A percentile compares a stretch with the other conserved stretches of the same genome.
Evolutionary conservation across 495 filamentous ascomycete species (phyloP).

Genomic region (Trichoderma erinaceum): DNA sequence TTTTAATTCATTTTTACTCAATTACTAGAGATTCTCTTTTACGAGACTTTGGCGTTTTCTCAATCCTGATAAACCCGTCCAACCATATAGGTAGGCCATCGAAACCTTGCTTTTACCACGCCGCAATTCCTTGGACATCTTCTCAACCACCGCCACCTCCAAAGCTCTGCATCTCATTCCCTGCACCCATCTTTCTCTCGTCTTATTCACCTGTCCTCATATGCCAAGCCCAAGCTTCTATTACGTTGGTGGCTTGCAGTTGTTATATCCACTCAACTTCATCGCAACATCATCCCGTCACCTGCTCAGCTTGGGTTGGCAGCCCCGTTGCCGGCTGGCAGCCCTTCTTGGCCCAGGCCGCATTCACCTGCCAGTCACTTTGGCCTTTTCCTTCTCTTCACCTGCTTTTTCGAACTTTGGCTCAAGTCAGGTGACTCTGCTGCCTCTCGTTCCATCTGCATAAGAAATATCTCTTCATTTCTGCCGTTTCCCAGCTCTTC

Average conservation of each 20-base stretch:
- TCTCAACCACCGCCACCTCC: too few species aligned
- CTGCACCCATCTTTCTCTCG: too few species aligned
- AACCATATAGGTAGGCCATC: too few species aligned
- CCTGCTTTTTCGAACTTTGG: background rate
- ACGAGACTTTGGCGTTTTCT: too few species aligned
- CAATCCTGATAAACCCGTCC: too few species aligned
- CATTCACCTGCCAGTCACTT: slow-evolving; percentile 1
- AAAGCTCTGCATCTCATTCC: too few species aligned
- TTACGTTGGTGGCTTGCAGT: background rate
- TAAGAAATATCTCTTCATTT: slow-evolving; percentile 26
- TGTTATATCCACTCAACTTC: background rate
- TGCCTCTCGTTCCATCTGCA: slow-evolving; percentile 9
- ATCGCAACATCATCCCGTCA: background rate
- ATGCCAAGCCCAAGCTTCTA: background rate
- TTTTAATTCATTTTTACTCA: too few species aligned
- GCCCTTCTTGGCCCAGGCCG: background rate
- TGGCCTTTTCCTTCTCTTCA: background rate
- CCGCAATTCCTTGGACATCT: too few species aligned
- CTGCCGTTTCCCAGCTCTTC: background rate
- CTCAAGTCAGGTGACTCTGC: background rate
- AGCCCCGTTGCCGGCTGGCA: background rate
- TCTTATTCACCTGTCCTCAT: too few species aligned
- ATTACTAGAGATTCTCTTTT: too few species aligned
- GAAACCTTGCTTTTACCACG: too few species aligned
- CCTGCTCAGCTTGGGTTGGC: background rate